These are phyloP conservation scores for Monosporascus sp. DNA, from an alignment of 2,329 filamentous ascomycete genomes.

Conservation along the genomic window DNA sequence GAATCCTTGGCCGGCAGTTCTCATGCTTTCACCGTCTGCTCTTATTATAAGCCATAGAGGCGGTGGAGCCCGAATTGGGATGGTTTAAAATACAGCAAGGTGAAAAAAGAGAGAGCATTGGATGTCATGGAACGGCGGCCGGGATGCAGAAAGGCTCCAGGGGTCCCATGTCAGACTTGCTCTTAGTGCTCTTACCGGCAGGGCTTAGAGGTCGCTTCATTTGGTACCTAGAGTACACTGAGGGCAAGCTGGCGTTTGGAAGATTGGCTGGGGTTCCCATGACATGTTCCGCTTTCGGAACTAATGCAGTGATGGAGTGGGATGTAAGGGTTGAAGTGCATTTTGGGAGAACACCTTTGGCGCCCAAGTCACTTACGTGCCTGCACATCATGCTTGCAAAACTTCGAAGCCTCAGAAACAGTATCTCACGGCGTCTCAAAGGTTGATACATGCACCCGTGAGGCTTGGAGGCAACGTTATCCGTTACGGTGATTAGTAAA, in stretches of 20 bases:
- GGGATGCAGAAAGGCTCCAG: constrained; percentile 25
- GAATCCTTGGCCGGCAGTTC: constrained; percentile 14
- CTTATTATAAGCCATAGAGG: constrained; percentile 23
- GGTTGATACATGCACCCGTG: neutral
- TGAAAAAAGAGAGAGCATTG: neutral
- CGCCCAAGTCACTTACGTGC: neutral
- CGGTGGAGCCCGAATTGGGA: constrained; percentile 23
- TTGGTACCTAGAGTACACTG: constrained; percentile 19
- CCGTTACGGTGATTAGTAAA: no score
- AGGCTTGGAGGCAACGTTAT: neutral
- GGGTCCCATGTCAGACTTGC: constrained; percentile 22
- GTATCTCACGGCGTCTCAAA: neutral
- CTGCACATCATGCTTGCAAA: neutral
- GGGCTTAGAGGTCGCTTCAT: constrained; percentile 20
- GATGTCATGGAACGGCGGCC: constrained; percentile 20
- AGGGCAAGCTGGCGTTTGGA: constrained; percentile 7
- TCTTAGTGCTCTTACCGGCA: constrained; percentile 24
- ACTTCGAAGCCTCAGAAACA: neutral
- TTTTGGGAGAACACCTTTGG: neutral
- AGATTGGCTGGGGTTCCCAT: constrained; percentile 16
- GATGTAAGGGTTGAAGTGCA: constrained; percentile 11
- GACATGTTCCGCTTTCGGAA: constrained; percentile 17
- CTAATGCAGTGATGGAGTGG: constrained; percentile 11
- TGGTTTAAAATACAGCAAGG: constrained; percentile 7
- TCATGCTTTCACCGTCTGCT: constrained; percentile 20